These are phyloP conservation scores for Puccinia horiana DNA, from an alignment of 1,284 basidiomycete species.

Conservation along the genomic window DNA sequence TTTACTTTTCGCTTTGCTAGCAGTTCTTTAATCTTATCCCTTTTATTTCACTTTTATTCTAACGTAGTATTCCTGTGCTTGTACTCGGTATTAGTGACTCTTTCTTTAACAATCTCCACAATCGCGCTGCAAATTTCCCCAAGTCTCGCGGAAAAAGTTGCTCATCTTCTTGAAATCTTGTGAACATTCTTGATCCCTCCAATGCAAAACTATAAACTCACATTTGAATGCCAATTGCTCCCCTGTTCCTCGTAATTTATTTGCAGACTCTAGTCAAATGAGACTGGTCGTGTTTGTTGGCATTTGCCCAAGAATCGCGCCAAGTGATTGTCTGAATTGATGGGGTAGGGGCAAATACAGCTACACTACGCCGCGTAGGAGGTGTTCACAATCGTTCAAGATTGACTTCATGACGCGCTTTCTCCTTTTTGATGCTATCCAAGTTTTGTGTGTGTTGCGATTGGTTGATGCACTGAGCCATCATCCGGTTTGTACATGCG, in stretches of 20 bases:
- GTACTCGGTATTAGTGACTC: neutral
- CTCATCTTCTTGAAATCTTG: neutral
- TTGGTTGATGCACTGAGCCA: neutral
- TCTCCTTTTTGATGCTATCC: neutral
- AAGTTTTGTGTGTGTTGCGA: neutral
- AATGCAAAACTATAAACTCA: neutral
- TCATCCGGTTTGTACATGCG: neutral
- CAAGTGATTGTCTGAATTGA: no score
- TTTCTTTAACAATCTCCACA: neutral
- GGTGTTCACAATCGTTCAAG: neutral
- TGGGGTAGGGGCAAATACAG: no score
- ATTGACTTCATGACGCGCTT: neutral
- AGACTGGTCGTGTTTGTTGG: no score
- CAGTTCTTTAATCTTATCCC: neutral
- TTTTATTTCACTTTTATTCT: neutral
- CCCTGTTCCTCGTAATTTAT: no score
- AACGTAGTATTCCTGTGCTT: neutral
- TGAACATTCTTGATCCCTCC: neutral
- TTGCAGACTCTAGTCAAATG: no score
- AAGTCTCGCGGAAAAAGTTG: neutral
- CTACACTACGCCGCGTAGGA: neutral
- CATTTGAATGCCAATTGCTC: neutral
- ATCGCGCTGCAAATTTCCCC: neutral
- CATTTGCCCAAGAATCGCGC: no score
- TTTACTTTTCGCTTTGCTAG: neutral